Evolutionary conservation across 176 grass and related monocot species (phyloP).

Genomic region (Panicum miliaceum): DNA sequence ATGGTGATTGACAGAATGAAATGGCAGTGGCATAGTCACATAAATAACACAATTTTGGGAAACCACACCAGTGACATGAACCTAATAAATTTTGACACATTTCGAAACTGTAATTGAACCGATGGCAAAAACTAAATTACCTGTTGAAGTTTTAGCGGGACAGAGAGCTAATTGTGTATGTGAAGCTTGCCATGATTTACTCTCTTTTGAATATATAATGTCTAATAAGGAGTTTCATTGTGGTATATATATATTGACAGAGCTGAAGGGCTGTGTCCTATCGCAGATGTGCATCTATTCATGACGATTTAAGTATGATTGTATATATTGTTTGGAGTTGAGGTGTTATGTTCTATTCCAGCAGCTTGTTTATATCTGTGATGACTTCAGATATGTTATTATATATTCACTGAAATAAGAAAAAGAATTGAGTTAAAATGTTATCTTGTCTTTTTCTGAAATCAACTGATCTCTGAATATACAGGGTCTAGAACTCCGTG

Average conservation of each 20-base stretch:
- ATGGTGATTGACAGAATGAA: not conserved
- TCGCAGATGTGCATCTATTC: not conserved
- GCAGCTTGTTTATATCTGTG: not conserved
- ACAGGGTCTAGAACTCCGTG: not conserved
- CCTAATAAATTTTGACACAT: not conserved
- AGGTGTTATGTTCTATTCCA: slow-evolving; percentile 3
- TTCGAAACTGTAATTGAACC: not conserved
- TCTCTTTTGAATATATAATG: not conserved
- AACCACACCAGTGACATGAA: not conserved
- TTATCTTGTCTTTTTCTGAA: not conserved
- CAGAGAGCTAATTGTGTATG: not conserved
- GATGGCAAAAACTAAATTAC: not conserved
- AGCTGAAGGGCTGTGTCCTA: not conserved
- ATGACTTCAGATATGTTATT: not conserved
- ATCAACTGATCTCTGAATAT: not conserved
- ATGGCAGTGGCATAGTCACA: not conserved
- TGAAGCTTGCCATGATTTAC: not conserved
- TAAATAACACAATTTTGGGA: not conserved
- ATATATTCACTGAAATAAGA: not conserved
- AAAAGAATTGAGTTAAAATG: not conserved
- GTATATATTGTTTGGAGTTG: not conserved
- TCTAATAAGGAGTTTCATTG: not conserved
- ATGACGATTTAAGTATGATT: not conserved
- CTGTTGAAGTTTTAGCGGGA: not conserved
- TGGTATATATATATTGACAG: slow-evolving; percentile 2